A percentile compares a stretch with the other conserved stretches of the same genome.
These are phyloP conservation scores for Forsythia viridissima DNA, from an alignment of 257 asterid genomes.

Conservation along the genomic window DNA sequence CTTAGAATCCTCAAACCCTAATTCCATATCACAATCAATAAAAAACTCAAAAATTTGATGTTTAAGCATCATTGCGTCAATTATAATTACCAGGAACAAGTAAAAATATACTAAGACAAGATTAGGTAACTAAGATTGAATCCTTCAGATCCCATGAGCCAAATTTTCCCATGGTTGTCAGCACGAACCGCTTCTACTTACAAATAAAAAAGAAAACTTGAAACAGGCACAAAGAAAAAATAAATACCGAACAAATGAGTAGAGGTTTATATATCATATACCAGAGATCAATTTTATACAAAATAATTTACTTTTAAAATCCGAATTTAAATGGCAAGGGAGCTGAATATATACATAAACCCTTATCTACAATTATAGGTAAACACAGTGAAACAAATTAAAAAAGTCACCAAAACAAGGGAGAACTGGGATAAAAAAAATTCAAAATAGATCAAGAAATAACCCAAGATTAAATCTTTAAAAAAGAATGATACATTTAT, in stretches of 20 bases:
- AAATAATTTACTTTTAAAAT: not conserved
- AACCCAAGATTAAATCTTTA: not conserved
- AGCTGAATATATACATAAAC: not conserved
- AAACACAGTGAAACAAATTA: not conserved
- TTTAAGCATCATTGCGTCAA: not conserved
- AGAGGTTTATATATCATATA: not conserved
- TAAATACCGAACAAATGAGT: not conserved
- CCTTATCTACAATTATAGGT: not conserved
- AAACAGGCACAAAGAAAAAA: not conserved
- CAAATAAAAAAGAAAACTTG: not conserved
- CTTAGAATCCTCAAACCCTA: constrained; percentile 8
- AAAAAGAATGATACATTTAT: not conserved
- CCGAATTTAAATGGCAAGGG: not conserved
- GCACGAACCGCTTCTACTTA: not conserved
- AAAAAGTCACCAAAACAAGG: not conserved
- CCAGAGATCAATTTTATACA: not conserved
- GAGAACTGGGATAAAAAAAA: not conserved
- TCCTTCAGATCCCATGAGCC: too few species aligned
- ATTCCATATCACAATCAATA: not conserved
- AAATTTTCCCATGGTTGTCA: not conserved
- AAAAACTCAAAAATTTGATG: not conserved
- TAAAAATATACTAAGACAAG: not conserved
- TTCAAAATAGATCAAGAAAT: not conserved
- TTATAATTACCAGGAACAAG: not conserved
- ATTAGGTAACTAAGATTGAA: not conserved